Percentiles rank a stretch among this genome's conserved stretches.
Evolutionary conservation across 1,284 basidiomycete genomes (phyloP).

Genomic region (Wallemia ichthyophaga): DNA sequence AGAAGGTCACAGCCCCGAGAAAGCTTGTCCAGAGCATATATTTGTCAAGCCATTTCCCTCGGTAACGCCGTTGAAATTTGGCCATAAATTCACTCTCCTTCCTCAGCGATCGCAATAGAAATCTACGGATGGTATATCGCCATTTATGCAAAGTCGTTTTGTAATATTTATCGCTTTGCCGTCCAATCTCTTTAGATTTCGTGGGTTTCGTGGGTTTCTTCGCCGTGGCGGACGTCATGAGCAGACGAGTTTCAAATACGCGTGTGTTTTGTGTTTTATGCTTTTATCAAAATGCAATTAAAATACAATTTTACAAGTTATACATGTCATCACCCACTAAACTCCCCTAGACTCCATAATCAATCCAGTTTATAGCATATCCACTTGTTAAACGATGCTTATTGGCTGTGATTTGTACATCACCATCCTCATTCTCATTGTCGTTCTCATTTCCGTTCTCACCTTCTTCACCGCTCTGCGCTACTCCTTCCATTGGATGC

Average conservation of each 20-base stretch:
- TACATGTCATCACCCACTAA: too few relatives aligned
- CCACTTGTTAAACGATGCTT: neutral
- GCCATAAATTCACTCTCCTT: constrained; percentile 36
- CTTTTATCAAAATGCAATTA: too few relatives aligned
- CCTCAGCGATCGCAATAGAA: constrained; percentile 28
- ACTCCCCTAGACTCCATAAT: neutral
- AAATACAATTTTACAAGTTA: neutral
- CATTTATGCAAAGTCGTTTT: constrained; percentile 30
- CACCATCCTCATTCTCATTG: neutral
- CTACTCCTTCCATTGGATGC: neutral
- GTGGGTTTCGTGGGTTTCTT: too few relatives aligned
- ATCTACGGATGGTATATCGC: constrained; percentile 31
- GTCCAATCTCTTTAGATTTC: constrained; percentile 1
- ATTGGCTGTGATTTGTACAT: neutral
- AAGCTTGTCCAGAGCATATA: constrained; percentile 37
- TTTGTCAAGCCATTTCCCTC: constrained; percentile 40
- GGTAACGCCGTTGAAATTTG: constrained; percentile 35
- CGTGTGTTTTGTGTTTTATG: too few relatives aligned
- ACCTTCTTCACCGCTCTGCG: neutral
- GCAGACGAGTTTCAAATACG: too few relatives aligned
- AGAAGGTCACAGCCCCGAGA: constrained; percentile 49
- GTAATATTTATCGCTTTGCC: constrained; percentile 28
- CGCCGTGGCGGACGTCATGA: too few relatives aligned
- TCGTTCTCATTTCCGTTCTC: neutral
- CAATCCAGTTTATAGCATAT: neutral